Percentiles rank a stretch among this genome's conserved stretches.
Evolutionary conservation across 192 early-diverging fungal genomes (phyloP).

Genomic region (Fimicolochytrium jonesii): DNA sequence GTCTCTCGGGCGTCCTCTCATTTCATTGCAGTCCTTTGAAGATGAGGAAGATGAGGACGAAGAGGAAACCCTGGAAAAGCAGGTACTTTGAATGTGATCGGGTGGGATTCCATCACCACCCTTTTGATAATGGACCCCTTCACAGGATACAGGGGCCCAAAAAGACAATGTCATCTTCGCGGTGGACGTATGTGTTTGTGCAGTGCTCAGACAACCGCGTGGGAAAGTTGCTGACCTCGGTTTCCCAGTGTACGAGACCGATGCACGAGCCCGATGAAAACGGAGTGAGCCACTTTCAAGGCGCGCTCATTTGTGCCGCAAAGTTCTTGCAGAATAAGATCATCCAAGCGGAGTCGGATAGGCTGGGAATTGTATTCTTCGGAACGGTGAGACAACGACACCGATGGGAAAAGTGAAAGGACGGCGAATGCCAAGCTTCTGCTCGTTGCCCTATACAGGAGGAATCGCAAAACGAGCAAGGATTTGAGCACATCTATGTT

Average conservation of each 20-base stretch:
- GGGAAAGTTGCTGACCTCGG: slow-evolving; percentile 1
- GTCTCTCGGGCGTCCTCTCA: too few species aligned
- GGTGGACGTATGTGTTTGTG: slow-evolving; percentile 15
- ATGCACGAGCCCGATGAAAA: slow-evolving; percentile 24
- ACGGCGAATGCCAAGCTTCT: too few species aligned
- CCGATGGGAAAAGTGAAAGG: too few species aligned
- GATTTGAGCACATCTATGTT: slow-evolving; percentile 56
- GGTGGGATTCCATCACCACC: too few species aligned
- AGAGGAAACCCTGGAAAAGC: neutral
- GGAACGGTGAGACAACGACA: slow-evolving; percentile 33
- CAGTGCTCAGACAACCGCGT: neutral
- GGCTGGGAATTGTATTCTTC: slow-evolving; percentile 35
- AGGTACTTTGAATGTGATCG: neutral
- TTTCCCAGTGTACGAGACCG: slow-evolving; percentile 23
- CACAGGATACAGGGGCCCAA: slow-evolving; percentile 1
- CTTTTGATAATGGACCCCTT: neutral
- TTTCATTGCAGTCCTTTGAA: too few species aligned
- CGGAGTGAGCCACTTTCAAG: slow-evolving; percentile 22
- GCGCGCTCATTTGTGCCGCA: slow-evolving; percentile 21
- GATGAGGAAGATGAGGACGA: neutral
- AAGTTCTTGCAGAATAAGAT: slow-evolving; percentile 30
- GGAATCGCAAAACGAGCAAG: slow-evolving; percentile 44
- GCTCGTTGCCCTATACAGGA: too few species aligned
- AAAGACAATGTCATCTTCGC: slow-evolving; percentile 26
- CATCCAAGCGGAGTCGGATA: slow-evolving; percentile 23